These are phyloP conservation scores for Globisporangium acanthophoron DNA, from an alignment of 352 stramenopile genomes.

Conservation along the genomic window DNA sequence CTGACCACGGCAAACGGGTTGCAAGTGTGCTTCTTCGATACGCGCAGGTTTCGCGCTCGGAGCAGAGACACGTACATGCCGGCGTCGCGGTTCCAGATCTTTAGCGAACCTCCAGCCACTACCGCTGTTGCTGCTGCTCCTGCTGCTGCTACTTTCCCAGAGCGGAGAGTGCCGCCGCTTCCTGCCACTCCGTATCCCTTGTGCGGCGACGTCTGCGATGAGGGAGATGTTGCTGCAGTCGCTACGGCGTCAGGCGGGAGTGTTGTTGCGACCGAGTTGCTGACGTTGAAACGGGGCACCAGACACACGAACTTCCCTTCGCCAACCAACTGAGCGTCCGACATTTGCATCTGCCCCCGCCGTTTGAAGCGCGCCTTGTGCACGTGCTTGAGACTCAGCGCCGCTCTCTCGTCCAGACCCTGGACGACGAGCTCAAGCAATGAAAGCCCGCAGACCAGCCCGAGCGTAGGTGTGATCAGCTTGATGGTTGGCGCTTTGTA, in stretches of 20 bases:
- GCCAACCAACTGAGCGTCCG: constrained; percentile 33
- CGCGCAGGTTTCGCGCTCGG: constrained; percentile 39
- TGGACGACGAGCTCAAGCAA: constrained; percentile 50
- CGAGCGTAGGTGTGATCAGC: constrained; percentile 28
- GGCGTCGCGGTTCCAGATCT: constrained; percentile 49
- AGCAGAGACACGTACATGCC: constrained; percentile 49
- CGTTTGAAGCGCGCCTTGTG: constrained; percentile 60
- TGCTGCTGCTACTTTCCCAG: background rate
- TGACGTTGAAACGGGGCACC: constrained; percentile 63
- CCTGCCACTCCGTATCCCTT: constrained; percentile 6
- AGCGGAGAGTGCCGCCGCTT: background rate
- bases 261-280: constrained; percentile 32
- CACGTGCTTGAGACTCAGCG: constrained; percentile 25
- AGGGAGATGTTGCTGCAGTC: background rate
- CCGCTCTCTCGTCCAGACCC: constrained; percentile 53
- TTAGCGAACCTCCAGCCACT: constrained; percentile 10
- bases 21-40: constrained; percentile 63
- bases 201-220: constrained; percentile 4
- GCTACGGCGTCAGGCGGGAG: constrained; percentile 14
- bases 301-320: constrained; percentile 45
- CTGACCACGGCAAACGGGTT: constrained; percentile 67
- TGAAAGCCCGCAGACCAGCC: constrained; percentile 42
- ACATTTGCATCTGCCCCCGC: constrained; percentile 69
- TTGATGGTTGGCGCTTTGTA: constrained; percentile 64
- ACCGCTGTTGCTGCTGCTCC: background rate